Evolutionary conservation across 768 basidiomycete genomes (phyloP).

Genomic region (Russula foetens): DNA sequence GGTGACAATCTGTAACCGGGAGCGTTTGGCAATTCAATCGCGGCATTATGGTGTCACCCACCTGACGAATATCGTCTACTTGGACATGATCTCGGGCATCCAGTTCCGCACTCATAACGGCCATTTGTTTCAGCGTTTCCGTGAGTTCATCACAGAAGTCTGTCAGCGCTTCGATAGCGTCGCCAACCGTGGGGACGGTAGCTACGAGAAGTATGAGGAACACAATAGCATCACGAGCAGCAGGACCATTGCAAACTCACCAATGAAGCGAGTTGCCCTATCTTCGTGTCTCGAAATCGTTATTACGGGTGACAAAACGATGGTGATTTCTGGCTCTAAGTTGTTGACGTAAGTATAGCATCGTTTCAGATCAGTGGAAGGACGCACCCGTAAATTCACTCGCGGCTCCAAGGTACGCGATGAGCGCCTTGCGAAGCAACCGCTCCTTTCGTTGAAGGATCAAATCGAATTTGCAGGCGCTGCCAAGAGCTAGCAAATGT

Average conservation of each 20-base stretch:
- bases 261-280: slow-evolving; percentile 45
- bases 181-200: slow-evolving; percentile 68
- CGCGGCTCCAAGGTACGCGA: slow-evolving; percentile 60
- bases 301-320: slow-evolving; percentile 62
- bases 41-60: slow-evolving; percentile 25
- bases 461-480: slow-evolving; percentile 51
- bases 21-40: neutral
- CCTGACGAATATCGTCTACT: slow-evolving; percentile 66
- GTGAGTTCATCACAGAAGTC: slow-evolving; percentile 54
- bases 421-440: slow-evolving; percentile 50
- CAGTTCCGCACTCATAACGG: slow-evolving; percentile 61
- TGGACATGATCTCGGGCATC: slow-evolving; percentile 62
- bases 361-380: neutral
- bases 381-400: slow-evolving; percentile 63
- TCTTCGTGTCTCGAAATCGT: slow-evolving; percentile 52
- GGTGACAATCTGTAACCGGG: slow-evolving; percentile 36
- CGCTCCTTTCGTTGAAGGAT: slow-evolving; percentile 47
- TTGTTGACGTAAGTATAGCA: neutral
- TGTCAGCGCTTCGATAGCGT: slow-evolving; percentile 59
- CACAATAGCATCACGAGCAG: neutral
- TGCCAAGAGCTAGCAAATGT: slow-evolving; percentile 38
- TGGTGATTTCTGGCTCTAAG: slow-evolving; percentile 60
- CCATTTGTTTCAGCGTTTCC: slow-evolving; percentile 54
- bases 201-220: slow-evolving; percentile 32
- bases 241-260: slow-evolving; percentile 29